Evolutionary conservation across 2,329 filamentous ascomycete genomes (phyloP), one percentile per base, ranked within the genome.

Genomic region (Diaporthe vexans): DNA sequence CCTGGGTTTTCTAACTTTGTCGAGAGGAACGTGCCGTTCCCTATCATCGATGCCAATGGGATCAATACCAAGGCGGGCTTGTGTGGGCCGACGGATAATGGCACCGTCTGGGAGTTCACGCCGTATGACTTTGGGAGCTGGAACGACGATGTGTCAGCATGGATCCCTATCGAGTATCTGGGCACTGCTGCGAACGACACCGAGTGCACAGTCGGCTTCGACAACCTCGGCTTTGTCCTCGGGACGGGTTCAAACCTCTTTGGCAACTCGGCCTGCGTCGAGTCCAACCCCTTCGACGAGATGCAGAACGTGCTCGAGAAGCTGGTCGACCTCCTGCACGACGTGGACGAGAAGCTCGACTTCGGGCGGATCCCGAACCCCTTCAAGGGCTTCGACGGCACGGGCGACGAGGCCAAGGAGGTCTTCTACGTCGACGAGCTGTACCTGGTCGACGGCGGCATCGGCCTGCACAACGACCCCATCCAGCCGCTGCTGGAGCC

Each of bases 101-200:
- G 71, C 6, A 72, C 58, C 0, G 58, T 72, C 2, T 72, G 71
- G 71, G 71, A 72, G 71, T 61, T 65, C 19, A 72, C 59, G 8
- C 71, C 71, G 4, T 72, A 37, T 11, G 71, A 72, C 48, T 72
- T 72, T 13, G 71, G 71, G 4, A 72, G 58, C 37, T 72, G 71
- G 71, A 56, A 67, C 58, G 71, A 72, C 58, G 35, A 43, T 8
- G 51, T 72, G 0, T 46, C 71, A 1, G 71, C 71, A 2, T 72
- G 71, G 71, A 57, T 72, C 21, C 71, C 71, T 1, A 57, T 72
- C 4, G 58, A 72, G 21, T 46, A 67, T 15, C 46, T 72, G 2
- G 71, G 71, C 48, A 72, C 71, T 0, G 48, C 46, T 4, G 58
- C 71, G 13, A 40, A 29, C 59, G 40, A 35, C 51, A 57, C 59